Evolutionary conservation across 331 rosid species (phyloP).

Genomic region (Malus hybrid): DNA sequence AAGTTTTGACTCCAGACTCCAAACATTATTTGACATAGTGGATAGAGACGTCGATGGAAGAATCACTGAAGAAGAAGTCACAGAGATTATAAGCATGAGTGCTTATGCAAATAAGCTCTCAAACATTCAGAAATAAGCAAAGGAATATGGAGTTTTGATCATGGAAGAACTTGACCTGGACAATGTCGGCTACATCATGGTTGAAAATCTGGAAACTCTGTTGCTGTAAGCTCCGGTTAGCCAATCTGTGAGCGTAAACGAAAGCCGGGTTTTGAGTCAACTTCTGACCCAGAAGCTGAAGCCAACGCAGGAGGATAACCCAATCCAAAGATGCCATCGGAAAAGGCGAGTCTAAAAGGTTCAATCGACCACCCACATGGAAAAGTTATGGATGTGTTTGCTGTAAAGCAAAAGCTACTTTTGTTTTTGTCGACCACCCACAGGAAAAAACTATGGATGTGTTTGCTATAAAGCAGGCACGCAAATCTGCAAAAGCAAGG

Average conservation of each 20-base stretch:
- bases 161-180: conserved; percentile 95
- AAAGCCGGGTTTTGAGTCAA: conserved; percentile 66
- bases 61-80: conserved; percentile 69
- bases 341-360: not conserved
- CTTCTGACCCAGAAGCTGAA: conserved; percentile 66
- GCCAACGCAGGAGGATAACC: conserved; percentile 49
- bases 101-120: conserved; percentile 79
- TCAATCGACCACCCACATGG: too few relatives aligned
- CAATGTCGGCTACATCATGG: conserved; percentile 70
- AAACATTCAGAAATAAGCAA: conserved; percentile 66
- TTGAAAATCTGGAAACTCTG: conserved; percentile 61
- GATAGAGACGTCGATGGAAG: conserved; percentile 84
- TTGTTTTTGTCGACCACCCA: too few relatives aligned
- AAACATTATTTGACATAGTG: conserved; percentile 88
- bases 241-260: conserved; percentile 55
- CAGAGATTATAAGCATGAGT: conserved; percentile 74
- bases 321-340: conserved; percentile 26
- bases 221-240: conserved; percentile 63
- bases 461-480: too few relatives aligned
- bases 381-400: too few relatives aligned
- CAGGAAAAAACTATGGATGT: too few relatives aligned
- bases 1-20: conserved; percentile 79
- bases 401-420: too few relatives aligned
- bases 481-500: too few relatives aligned
- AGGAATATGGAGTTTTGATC: conserved; percentile 79